Conservation (phyloP, 768 basidiomycete genomes). For the Tylopilus cervinicoccineus region DNA sequence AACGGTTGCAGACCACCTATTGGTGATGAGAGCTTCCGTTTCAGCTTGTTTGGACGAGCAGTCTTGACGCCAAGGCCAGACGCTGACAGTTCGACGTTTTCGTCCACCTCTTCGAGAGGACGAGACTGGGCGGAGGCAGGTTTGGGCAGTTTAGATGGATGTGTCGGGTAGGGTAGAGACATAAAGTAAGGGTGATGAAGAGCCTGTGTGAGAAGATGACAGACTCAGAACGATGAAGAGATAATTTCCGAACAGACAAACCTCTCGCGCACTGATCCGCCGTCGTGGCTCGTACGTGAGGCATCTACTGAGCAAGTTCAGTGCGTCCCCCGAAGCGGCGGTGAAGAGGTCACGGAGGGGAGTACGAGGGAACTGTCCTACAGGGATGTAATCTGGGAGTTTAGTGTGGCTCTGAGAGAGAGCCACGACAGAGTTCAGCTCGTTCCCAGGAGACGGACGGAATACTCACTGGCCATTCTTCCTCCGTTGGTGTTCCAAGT, state of each 20-base stretch:
- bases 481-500: conserved; percentile 92
- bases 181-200: conserved; percentile 87
- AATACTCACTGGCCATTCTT: conserved; percentile 87
- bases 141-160: conserved; percentile 88
- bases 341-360: conserved; percentile 86
- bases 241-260: conserved; percentile 31
- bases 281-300: conserved; percentile 82
- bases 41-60: conserved; percentile 50
- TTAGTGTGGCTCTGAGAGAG: conserved; percentile 73
- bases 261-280: conserved; percentile 77
- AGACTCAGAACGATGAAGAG: background rate
- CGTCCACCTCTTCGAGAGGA: conserved; percentile 76
- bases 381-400: conserved; percentile 84
- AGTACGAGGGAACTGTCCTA: conserved; percentile 82
- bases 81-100: conserved; percentile 54
- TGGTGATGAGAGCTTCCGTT: conserved; percentile 66
- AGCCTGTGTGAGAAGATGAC: conserved; percentile 45
- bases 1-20: conserved; percentile 52
- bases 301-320: conserved; percentile 78
- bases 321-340: conserved; percentile 79
- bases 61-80: conserved; percentile 53
- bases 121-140: conserved; percentile 43
- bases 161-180: conserved; percentile 80
- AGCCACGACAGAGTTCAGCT: background rate
- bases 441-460: background rate